Evolutionary conservation across 352 stramenopile species (phyloP).

Genomic region (Phytophthora fragariae): DNA sequence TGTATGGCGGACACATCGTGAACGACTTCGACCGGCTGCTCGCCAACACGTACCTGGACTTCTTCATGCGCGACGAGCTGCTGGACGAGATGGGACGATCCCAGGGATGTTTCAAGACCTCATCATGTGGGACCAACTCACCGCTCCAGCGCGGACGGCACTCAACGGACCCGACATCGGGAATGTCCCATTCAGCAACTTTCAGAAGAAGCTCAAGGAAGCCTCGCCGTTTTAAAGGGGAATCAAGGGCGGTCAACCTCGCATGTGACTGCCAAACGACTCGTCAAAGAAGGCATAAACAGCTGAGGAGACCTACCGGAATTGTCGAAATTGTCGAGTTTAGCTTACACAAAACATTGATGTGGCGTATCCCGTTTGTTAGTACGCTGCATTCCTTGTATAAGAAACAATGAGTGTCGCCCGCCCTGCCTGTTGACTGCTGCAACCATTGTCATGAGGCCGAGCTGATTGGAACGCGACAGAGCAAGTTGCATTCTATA

Average conservation of each 20-base stretch:
- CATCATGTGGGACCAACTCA: not conserved
- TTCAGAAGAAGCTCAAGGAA: conserved; percentile 7
- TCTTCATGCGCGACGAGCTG: conserved; percentile 98
- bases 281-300: not conserved
- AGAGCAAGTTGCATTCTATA: conserved; percentile 8
- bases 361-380: not conserved
- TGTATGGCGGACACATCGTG: conserved; percentile 97
- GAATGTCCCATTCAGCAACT: conserved; percentile 1
- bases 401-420: not conserved
- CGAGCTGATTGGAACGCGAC: not conserved
- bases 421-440: not conserved
- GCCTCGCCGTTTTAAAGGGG: not conserved
- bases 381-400: not conserved
- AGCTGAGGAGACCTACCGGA: not conserved
- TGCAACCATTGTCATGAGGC: not conserved
- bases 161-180: not conserved
- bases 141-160: not conserved
- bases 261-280: too few relatives aligned
- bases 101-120: not conserved
- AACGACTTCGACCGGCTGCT: conserved; percentile 96
- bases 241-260: too few relatives aligned
- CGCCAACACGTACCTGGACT: conserved; percentile 97
- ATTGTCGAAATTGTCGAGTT: too few relatives aligned
- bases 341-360: not conserved
- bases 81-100: conserved; percentile 92